These are phyloP conservation scores for Eucalyptus tenuipes DNA, from an alignment of 345 rosid genomes.

Conservation along the genomic window DNA sequence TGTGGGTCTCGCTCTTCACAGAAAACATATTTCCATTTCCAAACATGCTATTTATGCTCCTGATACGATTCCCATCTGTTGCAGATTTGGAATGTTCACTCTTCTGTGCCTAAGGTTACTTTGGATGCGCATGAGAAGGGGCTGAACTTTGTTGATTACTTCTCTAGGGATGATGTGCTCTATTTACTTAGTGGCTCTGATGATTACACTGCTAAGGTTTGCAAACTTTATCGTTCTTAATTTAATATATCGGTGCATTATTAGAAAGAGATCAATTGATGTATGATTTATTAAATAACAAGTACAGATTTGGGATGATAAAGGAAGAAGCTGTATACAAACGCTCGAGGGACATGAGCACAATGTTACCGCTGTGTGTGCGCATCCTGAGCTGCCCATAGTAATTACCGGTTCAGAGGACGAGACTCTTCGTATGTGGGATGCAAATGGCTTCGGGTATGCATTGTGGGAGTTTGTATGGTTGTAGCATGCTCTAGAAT, in stretches of 20 bases:
- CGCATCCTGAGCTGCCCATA: conserved; percentile 12
- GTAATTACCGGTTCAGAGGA: conserved; percentile 16
- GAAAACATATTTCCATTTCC: neutral
- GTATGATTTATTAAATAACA: neutral
- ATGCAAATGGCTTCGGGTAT: conserved; percentile 1
- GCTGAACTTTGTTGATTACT: conserved; percentile 13
- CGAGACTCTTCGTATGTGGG: conserved; percentile 10
- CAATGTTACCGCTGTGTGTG: conserved; percentile 6
- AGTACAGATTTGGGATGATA: conserved; percentile 14
- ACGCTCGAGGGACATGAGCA: conserved; percentile 16
- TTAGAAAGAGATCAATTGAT: neutral
- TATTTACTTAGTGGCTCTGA: conserved; percentile 24
- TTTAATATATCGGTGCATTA: neutral
- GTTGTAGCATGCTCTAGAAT: neutral
- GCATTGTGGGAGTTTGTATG: neutral
- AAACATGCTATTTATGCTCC: neutral
- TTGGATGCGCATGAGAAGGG: conserved; percentile 14
- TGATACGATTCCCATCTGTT: neutral
- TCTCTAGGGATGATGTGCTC: neutral
- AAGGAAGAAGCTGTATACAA: conserved; percentile 4
- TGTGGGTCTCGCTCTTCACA: neutral
- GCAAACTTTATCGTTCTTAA: neutral
- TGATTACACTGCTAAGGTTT: conserved; percentile 1
- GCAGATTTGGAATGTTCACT: conserved; percentile 24
- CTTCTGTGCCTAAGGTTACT: conserved; percentile 3